Base-by-base conservation (phyloP, 2,329 filamentous ascomycete species). In the Colletotrichum coccodes region DNA sequence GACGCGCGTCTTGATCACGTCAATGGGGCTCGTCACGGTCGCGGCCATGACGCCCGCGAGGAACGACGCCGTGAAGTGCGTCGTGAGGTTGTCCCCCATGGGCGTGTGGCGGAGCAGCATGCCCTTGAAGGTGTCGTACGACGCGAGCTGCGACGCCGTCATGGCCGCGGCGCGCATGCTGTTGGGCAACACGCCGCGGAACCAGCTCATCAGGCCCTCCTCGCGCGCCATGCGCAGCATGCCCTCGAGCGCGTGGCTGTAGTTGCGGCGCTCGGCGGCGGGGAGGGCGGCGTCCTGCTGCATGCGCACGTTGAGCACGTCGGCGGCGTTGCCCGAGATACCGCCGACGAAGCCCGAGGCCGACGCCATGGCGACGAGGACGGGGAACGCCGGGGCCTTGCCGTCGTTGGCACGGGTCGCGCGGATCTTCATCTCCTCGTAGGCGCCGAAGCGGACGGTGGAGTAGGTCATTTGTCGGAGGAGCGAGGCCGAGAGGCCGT, bases 281-380 rank as follows among this genome's bases (percentile, higher is more conserved):
- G 94, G 92, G 1, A 98, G 89, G 0, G 94, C 90, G 3, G 93
- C 91, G 76, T 91, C 96, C 81, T 97, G 94, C 83, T 99, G 96
- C 96, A 99, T 99, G 73, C 96, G 94, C 57, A 99, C 96, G 81
- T 99, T 99, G 76, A 98, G 86, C 38, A 99, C 94, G 79, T 99
- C 96, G 72, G 95, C 95, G 3, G 95, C 94, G 82, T 98, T 99
- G 72, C 96, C 96, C 6, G 92, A 93, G 53, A 98, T 83, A 57
- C 96, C 96, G 71, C 96, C 96, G 3, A 97, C 81, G 77, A 98
- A 93, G 59, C 96, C 96, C 8, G 96, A 95, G 32, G 90, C 83
- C 28, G 90, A 92, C 60, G 95, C 94, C 80, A 98, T 93, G 72
- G 88, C 92, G 71, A 97, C 87, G 11, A 99, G 90, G n/a, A 89